Conservation (phyloP, 352 stramenopile genomes). For the Globisporangium nodosum region DNA sequence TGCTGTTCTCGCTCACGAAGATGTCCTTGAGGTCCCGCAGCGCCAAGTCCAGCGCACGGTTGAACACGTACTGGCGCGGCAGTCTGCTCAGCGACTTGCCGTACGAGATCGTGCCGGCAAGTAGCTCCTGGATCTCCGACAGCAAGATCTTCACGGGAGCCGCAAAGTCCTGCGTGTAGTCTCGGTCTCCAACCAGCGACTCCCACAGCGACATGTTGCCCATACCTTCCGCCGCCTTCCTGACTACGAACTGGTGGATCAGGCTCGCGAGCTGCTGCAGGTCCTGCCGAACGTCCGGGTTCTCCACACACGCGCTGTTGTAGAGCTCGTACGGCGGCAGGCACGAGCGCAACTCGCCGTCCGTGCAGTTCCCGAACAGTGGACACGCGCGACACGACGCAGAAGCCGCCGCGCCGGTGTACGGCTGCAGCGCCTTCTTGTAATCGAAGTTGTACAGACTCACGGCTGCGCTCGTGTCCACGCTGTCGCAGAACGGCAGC, state of each 20-base stretch:
- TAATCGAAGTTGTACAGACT: slow-evolving; percentile 28
- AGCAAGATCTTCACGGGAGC: slow-evolving; percentile 38
- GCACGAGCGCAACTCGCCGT: slow-evolving; percentile 43
- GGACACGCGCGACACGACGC: slow-evolving; percentile 45
- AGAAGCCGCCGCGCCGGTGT: slow-evolving; percentile 18
- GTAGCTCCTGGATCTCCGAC: slow-evolving; percentile 39
- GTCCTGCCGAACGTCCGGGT: slow-evolving; percentile 39
- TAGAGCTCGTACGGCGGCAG: slow-evolving; percentile 40
- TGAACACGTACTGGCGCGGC: slow-evolving; percentile 48
- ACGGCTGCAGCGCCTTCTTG: slow-evolving; percentile 44
- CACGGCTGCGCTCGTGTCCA: slow-evolving; percentile 24
- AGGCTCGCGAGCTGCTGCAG: slow-evolving; percentile 34
- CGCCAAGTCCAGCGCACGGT: slow-evolving; percentile 54
- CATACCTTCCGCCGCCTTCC: slow-evolving; percentile 25
- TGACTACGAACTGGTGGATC: slow-evolving; percentile 42
- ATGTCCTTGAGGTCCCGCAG: slow-evolving; percentile 48
- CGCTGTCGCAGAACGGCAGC: slow-evolving; percentile 51
- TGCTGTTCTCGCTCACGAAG: slow-evolving; percentile 40
- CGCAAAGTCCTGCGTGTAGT: slow-evolving; percentile 10
- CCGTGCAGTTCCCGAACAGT: slow-evolving; percentile 50
- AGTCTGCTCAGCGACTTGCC: slow-evolving; percentile 36
- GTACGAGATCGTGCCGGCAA: slow-evolving; percentile 36
- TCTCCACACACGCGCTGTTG: slow-evolving; percentile 46
- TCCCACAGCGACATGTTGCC: slow-evolving; percentile 30
- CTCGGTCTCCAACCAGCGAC: slow-evolving; percentile 13